These are phyloP conservation scores for Nemania abortiva DNA, from an alignment of 2,329 filamentous ascomycete species.

Conservation along the genomic window DNA sequence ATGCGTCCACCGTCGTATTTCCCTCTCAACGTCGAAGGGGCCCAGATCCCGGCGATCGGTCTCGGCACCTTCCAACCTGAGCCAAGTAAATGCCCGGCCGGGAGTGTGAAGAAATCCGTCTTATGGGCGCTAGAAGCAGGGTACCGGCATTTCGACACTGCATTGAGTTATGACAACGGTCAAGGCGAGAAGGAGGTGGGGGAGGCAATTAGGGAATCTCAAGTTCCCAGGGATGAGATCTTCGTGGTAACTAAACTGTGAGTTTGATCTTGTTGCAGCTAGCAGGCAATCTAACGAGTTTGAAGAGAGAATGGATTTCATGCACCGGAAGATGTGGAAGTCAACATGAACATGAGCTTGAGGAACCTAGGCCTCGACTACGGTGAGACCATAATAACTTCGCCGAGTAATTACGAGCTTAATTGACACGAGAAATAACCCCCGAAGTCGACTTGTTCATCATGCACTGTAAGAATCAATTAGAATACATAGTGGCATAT, in stretches of 20 bases:
- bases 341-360: not conserved
- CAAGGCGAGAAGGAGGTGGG: not conserved
- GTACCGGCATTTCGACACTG: not conserved
- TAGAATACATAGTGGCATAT: not conserved
- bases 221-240: not conserved
- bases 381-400: not conserved
- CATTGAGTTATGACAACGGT: not conserved
- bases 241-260: not conserved
- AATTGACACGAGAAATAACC: not conserved
- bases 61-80: not conserved
- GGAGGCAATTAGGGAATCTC: not conserved
- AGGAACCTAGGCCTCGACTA: not conserved
- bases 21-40: not conserved
- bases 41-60: not conserved
- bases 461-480: not conserved
- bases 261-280: not conserved
- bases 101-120: not conserved
- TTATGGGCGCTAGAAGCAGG: not conserved
- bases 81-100: not conserved
- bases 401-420: not conserved
- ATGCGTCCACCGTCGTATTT: not conserved
- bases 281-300: not conserved
- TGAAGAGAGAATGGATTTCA: not conserved
- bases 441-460: not conserved
- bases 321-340: not conserved